Conservation (phyloP, 345 rosid genomes). For the Microcos paniculata region DNA sequence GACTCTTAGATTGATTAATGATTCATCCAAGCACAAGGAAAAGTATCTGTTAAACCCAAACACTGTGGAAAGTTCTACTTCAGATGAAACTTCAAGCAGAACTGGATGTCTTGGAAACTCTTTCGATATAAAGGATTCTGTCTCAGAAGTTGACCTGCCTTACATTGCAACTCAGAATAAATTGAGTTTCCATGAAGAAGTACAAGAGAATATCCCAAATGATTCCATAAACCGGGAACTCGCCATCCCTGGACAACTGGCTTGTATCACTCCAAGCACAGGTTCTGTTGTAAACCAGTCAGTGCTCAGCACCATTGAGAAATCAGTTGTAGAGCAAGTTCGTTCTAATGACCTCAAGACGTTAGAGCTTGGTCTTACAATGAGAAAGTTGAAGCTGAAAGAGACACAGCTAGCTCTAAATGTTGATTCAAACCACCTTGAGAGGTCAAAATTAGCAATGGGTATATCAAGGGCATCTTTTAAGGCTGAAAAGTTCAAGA, state of each 20-base stretch:
- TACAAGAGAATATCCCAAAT: conserved; percentile 29
- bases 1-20: conserved; percentile 70
- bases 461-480: conserved; percentile 67
- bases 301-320: conserved; percentile 39
- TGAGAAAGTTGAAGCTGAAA: conserved; percentile 50
- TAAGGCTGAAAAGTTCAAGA: conserved; percentile 72
- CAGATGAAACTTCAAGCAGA: conserved; percentile 9
- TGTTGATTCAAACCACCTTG: conserved; percentile 54
- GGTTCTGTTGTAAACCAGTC: conserved; percentile 26
- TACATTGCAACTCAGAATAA: conserved; percentile 23
- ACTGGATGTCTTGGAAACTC: conserved; percentile 14
- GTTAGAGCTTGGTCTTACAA: conserved; percentile 51
- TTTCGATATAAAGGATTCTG: conserved; percentile 26
- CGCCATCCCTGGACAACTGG: conserved; percentile 32
- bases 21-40: conserved; percentile 36
- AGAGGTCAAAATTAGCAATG: conserved; percentile 68
- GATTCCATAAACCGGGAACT: conserved; percentile 38
- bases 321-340: conserved; percentile 56
- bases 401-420: conserved; percentile 51
- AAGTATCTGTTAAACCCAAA: conserved; percentile 19
- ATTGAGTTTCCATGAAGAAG: conserved; percentile 31
- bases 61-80: conserved; percentile 24
- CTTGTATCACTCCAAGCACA: conserved; percentile 33
- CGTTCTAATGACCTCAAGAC: conserved; percentile 76
- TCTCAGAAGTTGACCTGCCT: conserved; percentile 34